Percentiles rank a stretch among this genome's conserved stretches.
These are phyloP conservation scores for Colletotrichum sp. DNA, from an alignment of 2,329 filamentous ascomycete genomes.

Conservation along the genomic window DNA sequence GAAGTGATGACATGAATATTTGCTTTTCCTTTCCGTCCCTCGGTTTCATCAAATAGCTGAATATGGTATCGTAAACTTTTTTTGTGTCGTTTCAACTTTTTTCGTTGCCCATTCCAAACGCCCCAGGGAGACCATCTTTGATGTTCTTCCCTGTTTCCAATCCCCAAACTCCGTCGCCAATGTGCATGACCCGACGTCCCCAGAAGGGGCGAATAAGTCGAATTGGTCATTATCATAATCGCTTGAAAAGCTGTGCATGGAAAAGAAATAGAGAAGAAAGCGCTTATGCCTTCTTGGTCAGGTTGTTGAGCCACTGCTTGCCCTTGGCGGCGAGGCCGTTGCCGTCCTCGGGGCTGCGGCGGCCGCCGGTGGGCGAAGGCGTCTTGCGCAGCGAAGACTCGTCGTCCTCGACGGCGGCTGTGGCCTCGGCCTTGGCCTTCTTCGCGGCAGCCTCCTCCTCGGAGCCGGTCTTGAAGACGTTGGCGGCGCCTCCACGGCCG, in stretches of 20 bases:
- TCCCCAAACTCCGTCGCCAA: neutral
- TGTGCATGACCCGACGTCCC: neutral
- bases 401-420: conserved; percentile 36
- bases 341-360: conserved; percentile 21
- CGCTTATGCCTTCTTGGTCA: conserved; percentile 52
- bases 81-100: conserved; percentile 14
- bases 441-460: conserved; percentile 41
- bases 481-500: conserved; percentile 79
- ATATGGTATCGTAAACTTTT: conserved; percentile 19
- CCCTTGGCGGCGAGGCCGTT: conserved; percentile 45
- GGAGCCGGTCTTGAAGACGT: conserved; percentile 60
- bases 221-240: neutral
- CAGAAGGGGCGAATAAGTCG: neutral
- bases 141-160: neutral
- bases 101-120: neutral
- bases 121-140: neutral
- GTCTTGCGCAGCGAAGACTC: conserved; percentile 24
- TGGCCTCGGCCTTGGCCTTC: conserved; percentile 27
- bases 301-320: conserved; percentile 54
- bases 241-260: neutral
- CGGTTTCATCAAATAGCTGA: neutral
- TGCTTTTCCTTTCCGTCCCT: neutral
- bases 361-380: neutral
- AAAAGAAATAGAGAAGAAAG: neutral
- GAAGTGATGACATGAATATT: neutral